Evolutionary conservation across 2,329 filamentous ascomycete genomes (phyloP).

Genomic region (Chaetomiaceae sp.): DNA sequence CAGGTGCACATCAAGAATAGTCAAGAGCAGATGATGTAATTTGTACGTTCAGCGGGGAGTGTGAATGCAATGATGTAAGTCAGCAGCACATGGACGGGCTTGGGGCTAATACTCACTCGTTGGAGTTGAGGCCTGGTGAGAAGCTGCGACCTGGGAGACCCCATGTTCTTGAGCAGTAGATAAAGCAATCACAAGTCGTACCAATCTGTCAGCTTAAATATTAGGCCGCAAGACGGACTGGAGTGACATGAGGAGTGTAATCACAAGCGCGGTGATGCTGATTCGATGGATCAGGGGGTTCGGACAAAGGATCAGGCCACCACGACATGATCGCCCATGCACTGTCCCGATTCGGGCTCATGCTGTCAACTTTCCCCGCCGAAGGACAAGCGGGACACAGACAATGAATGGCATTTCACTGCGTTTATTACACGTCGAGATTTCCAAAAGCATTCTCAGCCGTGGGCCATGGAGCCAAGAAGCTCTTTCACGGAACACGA

Average conservation of each 20-base stretch:
- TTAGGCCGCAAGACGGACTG: not conserved
- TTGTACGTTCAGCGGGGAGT: too few species aligned
- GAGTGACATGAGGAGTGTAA: not conserved
- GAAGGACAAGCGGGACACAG: not conserved
- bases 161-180: not conserved
- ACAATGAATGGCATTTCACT: not conserved
- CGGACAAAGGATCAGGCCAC: conserved; percentile 5
- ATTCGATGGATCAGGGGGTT: conserved; percentile 1
- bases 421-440: too few species aligned
- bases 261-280: not conserved
- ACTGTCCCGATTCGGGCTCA: not conserved
- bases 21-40: too few species aligned
- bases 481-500: too few species aligned
- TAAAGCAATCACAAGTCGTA: not conserved
- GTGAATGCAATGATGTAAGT: too few species aligned
- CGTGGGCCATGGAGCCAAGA: too few species aligned
- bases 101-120: too few species aligned
- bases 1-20: too few species aligned
- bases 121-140: too few species aligned
- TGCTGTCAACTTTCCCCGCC: not conserved
- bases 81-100: too few species aligned
- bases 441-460: too few species aligned
- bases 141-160: too few species aligned
- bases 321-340: conserved; percentile 2
- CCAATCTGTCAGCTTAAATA: not conserved